phyloP scores from a whole-genome alignment of 139 green algal genomes.

The Asterochloris sp. region DNA sequence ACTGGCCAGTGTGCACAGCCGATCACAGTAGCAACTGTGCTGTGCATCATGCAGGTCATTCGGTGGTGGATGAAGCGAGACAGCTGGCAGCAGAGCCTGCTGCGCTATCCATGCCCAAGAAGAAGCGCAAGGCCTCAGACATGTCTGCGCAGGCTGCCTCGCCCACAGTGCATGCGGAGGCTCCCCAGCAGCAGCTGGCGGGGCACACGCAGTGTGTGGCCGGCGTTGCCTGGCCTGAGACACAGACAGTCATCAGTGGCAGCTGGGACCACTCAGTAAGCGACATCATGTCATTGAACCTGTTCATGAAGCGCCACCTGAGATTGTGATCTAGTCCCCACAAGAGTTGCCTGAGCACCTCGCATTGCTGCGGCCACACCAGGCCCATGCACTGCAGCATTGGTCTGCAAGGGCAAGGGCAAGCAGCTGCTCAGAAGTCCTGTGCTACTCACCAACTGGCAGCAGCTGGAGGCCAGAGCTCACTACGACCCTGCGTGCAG shows the following conservation, averaged over 20 bases:
- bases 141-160: no score
- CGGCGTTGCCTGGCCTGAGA: slow-evolving; percentile 47
- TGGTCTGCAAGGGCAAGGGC: background rate
- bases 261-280: slow-evolving; percentile 80
- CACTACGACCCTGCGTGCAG: slow-evolving; percentile 18
- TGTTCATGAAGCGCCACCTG: no score
- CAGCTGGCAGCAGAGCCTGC: no score
- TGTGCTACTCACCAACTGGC: background rate
- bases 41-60: no score
- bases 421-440: background rate
- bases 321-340: no score
- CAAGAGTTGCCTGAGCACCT: no score
- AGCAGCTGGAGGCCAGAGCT: background rate
- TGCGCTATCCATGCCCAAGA: no score
- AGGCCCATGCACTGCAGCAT: background rate
- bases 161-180: slow-evolving; percentile 13
- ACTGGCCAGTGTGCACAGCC: no score
- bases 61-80: no score
- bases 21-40: no score
- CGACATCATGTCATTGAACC: no score
- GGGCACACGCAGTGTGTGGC: slow-evolving; percentile 76
- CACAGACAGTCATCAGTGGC: slow-evolving; percentile 47
- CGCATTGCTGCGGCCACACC: background rate
- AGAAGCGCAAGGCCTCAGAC: no score
- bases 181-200: slow-evolving; percentile 25